These are phyloP conservation scores for Bidens hawaiensis DNA, from an alignment of 140 eudicot genomes.

Conservation along the genomic window DNA sequence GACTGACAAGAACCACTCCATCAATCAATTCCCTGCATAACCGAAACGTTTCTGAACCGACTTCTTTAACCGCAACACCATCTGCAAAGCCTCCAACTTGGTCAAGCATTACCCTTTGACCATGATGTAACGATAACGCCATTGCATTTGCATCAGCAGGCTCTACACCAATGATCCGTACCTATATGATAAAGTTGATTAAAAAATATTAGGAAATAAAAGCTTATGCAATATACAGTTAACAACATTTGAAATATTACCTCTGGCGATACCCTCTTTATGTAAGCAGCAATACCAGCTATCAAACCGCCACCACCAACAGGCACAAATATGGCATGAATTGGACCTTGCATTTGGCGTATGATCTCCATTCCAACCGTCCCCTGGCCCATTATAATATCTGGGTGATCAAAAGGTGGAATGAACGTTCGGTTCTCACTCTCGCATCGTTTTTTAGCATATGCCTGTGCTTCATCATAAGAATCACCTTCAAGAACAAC, in stretches of 20 bases:
- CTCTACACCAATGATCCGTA: conserved; percentile 81
- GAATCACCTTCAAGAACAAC: too few relatives aligned
- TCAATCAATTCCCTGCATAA: conserved; percentile 82
- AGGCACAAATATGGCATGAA: conserved; percentile 69
- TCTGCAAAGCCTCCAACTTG: conserved; percentile 98
- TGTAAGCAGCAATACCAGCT: conserved; percentile 70
- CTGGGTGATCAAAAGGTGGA: conserved; percentile 85
- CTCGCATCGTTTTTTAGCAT: conserved; percentile 28
- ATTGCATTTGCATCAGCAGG: conserved; percentile 96
- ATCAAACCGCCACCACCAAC: conserved; percentile 78
- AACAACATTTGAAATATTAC: conserved; percentile 14
- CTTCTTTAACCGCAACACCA: conserved; percentile 94
- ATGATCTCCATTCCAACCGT: conserved; percentile 50
- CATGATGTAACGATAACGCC: conserved; percentile 84
- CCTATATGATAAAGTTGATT: conserved; percentile 28
- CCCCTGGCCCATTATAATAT: conserved; percentile 53
- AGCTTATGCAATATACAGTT: too few relatives aligned
- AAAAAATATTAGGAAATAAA: background rate
- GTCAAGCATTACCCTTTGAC: conserved; percentile 66
- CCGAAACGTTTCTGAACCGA: conserved; percentile 74
- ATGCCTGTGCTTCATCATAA: background rate
- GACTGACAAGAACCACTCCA: conserved; percentile 90
- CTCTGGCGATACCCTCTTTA: conserved; percentile 61
- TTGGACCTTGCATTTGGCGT: conserved; percentile 46
- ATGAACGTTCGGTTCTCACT: conserved; percentile 74